Conservation (phyloP, 257 asterid genomes). For the Fraxinus anomala region DNA sequence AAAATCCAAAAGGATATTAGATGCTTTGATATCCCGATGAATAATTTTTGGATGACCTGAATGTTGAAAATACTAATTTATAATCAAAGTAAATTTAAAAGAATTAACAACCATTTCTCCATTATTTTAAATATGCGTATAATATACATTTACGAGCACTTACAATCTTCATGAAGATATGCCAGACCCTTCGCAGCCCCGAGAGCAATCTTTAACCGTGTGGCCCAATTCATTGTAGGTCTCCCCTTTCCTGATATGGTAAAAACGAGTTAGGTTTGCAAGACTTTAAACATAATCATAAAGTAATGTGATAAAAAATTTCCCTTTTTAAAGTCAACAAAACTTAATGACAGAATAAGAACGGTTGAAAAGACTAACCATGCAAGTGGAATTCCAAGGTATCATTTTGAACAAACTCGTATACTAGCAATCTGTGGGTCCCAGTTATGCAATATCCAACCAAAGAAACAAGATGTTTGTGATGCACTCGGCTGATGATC, state of each 20-base stretch:
- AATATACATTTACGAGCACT: constrained; percentile 26
- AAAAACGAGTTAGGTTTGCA: background rate
- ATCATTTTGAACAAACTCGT: constrained; percentile 67
- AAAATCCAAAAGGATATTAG: constrained; percentile 71
- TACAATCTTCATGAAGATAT: constrained; percentile 50
- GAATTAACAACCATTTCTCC: background rate
- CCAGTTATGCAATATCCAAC: constrained; percentile 56
- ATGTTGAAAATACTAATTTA: background rate
- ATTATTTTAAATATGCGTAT: background rate
- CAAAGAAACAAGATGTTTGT: constrained; percentile 61
- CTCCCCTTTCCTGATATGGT: constrained; percentile 48
- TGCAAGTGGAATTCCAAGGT: constrained; percentile 64
- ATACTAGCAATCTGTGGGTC: constrained; percentile 55
- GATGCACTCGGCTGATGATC: constrained; percentile 51
- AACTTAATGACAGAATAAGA: no score
- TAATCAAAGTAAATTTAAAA: background rate
- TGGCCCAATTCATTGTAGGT: constrained; percentile 55
- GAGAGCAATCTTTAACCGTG: constrained; percentile 69
- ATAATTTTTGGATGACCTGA: constrained; percentile 54
- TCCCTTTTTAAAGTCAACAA: background rate
- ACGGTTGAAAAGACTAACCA: constrained; percentile 33
- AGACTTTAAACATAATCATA: background rate
- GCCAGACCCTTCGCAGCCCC: constrained; percentile 56
- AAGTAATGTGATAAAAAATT: background rate
- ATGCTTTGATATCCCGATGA: constrained; percentile 70